phyloP scores from a whole-genome alignment of 768 basidiomycete species.

The Boletus rufocinnamomeus region DNA sequence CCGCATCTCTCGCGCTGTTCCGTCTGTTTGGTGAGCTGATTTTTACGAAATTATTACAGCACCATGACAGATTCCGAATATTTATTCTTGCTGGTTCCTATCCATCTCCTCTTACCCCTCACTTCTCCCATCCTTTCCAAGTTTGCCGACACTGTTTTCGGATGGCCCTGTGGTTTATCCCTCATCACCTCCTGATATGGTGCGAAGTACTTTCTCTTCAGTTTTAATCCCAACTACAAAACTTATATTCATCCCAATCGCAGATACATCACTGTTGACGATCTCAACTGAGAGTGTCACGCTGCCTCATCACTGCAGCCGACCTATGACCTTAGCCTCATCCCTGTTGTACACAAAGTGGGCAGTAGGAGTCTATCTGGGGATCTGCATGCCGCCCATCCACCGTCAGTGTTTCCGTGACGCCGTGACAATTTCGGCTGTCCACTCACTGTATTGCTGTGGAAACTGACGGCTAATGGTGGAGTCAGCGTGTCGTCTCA shows the following conservation, averaged over 20 bases:
- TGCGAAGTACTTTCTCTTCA: not conserved
- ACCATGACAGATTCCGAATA: conserved; percentile 23
- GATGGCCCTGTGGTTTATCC: conserved; percentile 2
- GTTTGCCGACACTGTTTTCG: not conserved
- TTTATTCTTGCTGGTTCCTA: conserved; percentile 14
- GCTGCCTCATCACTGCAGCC: conserved; percentile 7
- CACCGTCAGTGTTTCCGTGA: conserved; percentile 16
- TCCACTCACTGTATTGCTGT: conserved; percentile 61
- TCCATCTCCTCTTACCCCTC: conserved; percentile 3
- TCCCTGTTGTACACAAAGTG: conserved; percentile 25
- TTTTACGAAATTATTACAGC: conserved; percentile 38
- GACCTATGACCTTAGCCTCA: conserved; percentile 7
- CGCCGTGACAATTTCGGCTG: conserved; percentile 9
- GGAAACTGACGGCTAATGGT: conserved; percentile 65
- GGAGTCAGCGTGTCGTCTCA: conserved; percentile 26
- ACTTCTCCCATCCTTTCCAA: conserved; percentile 5
- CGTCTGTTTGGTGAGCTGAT: conserved; percentile 23
- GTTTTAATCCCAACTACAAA: conserved; percentile 9
- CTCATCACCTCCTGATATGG: conserved; percentile 2
- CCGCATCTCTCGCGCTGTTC: conserved; percentile 22
- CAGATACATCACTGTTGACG: conserved; percentile 23
- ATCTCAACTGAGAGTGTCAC: conserved; percentile 24
- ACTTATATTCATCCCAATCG: conserved; percentile 11
- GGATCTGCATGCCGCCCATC: conserved; percentile 32
- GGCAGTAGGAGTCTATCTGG: conserved; percentile 39